Percentiles rank a stretch among this genome's conserved stretches.
phyloP scores from a whole-genome alignment of 2,329 filamentous ascomycete genomes.

The Paracorniculantispora psalliotae region DNA sequence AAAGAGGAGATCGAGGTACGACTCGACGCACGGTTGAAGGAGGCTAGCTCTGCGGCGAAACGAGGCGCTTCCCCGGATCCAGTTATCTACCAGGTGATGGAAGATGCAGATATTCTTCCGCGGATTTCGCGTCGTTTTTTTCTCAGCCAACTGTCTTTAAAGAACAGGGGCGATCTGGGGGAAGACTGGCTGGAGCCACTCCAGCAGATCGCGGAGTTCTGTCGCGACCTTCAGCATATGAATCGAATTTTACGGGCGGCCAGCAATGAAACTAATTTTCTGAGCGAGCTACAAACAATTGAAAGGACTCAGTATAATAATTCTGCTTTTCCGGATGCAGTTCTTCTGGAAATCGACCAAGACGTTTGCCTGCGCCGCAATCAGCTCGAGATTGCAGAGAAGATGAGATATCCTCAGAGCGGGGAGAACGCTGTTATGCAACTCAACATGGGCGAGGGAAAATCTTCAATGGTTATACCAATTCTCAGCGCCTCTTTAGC shows the following conservation, averaged over 20 bases:
- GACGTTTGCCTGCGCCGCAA: conserved; percentile 55
- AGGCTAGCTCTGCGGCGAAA: neutral
- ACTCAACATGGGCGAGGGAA: conserved; percentile 68
- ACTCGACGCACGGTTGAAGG: neutral
- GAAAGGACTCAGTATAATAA: neutral
- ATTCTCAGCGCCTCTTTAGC: conserved; percentile 53
- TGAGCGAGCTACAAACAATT: neutral
- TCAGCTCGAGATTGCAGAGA: conserved; percentile 51
- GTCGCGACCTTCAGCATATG: conserved; percentile 1
- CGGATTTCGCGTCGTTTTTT: neutral
- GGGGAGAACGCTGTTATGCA: conserved; percentile 53
- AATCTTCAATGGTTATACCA: conserved; percentile 64
- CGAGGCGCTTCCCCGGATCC: too few relatives aligned
- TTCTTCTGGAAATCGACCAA: conserved; percentile 61
- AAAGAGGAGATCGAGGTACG: neutral
- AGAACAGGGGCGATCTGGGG: fast-evolving
- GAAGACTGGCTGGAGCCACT: neutral
- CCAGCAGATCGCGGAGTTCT: neutral
- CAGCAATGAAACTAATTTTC: conserved; percentile 21
- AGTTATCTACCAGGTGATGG: neutral
- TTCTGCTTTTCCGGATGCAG: conserved; percentile 45
- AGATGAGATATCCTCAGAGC: conserved; percentile 45
- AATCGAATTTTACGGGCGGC: conserved; percentile 31
- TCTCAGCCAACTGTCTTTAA: neutral
- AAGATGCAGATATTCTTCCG: neutral